Evolutionary conservation across 345 rosid genomes (phyloP), one percentile per base, ranked within the genome.

Genomic region (Eucalyptus camaldulensis): DNA sequence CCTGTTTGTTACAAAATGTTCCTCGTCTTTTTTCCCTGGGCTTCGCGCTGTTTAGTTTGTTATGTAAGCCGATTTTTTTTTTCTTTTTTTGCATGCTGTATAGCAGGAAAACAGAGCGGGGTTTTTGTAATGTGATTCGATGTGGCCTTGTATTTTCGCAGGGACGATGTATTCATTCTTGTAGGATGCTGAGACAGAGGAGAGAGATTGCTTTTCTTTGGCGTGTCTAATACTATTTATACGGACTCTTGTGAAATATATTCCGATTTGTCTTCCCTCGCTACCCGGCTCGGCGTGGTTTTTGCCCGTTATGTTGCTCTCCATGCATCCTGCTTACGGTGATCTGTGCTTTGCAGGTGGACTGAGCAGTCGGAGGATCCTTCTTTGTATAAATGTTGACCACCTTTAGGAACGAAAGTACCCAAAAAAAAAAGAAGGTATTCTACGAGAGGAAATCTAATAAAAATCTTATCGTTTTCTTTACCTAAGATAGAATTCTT

Each of bases 101-200:
- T 92, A 91, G 93, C 88, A 54, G 83, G 80, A 67, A 87, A 37
- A 90, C 80, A 67, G 80, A 88, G 88, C 89, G 86, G 91, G 90
- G 89, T 62, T 91, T 90, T 91, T 92, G 72, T 85, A 90, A 92
- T 91, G 85, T 91, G 90, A 85, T 91, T 62, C 69, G 72, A 51
- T 87, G 51, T 89, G 88, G 86, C 86, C 27, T 33, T 88, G 62
- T 44, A 87, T 43, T 87, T 90, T 80, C 25, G 72, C 8, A 44
- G 27, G 37, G 88, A 85, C 22, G 60, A 53, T 86, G 33, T 60
- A 22, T 19, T 83, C 49, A 56, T 88, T 54, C 56, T 83, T 81
- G 87, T 85, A 80, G 86, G 54, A 88, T n/a, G 86, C 72, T 7
- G 87, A 80, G 50, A 80, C 72, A 8, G 53, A 16, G 76, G 29